A percentile compares a stretch with the other conserved stretches of the same genome.
Evolutionary conservation across 176 grass and related monocot species (phyloP).

Genomic region (Tillandsia fasciculata): DNA sequence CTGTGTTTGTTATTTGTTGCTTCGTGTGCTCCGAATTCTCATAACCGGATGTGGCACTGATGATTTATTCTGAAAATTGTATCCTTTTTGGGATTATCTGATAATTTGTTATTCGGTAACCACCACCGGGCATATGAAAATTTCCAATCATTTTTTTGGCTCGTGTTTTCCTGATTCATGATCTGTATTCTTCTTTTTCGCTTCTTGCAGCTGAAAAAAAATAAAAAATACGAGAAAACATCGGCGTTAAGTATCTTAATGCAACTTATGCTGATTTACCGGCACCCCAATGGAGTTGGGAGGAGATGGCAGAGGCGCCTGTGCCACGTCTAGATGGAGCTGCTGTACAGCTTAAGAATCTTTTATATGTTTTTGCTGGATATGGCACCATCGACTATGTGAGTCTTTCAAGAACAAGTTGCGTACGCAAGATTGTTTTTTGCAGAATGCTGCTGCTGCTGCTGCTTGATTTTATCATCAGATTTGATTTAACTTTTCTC

Average conservation of each 20-base stretch:
- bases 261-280: slow-evolving; percentile 64
- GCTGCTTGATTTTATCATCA: too few species aligned
- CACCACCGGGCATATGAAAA: background rate
- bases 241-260: slow-evolving; percentile 24
- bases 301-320: slow-evolving; percentile 68
- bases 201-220: slow-evolving; percentile 29
- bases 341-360: slow-evolving; percentile 55
- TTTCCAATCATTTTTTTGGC: background rate
- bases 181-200: background rate
- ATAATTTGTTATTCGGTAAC: too few species aligned
- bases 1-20: too few species aligned
- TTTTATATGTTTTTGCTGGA: slow-evolving; percentile 73
- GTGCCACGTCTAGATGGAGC: slow-evolving; percentile 75
- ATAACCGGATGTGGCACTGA: too few species aligned
- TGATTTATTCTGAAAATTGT: too few species aligned
- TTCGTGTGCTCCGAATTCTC: too few species aligned
- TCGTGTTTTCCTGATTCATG: slow-evolving; percentile 2
- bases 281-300: slow-evolving; percentile 50
- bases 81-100: too few species aligned
- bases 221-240: slow-evolving; percentile 5
- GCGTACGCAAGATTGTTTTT: too few species aligned
- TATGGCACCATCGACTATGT: slow-evolving; percentile 72
- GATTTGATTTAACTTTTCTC: too few species aligned
- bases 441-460: too few species aligned
- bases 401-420: slow-evolving; percentile 14